Evolutionary conservation across 805 yeast species (phyloP).

Genomic region (Kluyveromyces wickerhamii): DNA sequence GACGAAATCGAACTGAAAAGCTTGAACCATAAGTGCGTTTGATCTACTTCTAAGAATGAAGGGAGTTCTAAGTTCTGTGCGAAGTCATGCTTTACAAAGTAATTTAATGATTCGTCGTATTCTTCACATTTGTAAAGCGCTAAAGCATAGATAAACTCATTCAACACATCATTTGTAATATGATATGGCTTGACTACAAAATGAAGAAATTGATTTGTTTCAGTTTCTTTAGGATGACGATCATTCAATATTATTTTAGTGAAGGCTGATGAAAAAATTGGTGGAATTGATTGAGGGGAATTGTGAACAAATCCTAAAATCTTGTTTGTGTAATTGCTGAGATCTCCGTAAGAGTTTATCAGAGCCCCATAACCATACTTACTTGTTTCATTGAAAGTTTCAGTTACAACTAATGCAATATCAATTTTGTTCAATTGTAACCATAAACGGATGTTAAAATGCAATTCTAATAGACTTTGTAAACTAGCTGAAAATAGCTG

Average conservation of each 20-base stretch:
- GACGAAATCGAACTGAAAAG: conserved; percentile 15
- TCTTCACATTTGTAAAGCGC: conserved; percentile 18
- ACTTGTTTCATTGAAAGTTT: conserved; percentile 15
- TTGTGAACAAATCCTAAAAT: neutral
- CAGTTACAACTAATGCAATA: conserved; percentile 14
- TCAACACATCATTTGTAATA: conserved; percentile 13
- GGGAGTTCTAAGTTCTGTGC: conserved; percentile 17
- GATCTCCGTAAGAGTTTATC: conserved; percentile 19
- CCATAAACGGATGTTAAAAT: conserved; percentile 22
- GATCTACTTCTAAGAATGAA: conserved; percentile 12
- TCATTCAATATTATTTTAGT: conserved; percentile 8
- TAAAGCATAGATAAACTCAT: conserved; percentile 25
- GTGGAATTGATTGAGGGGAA: neutral
- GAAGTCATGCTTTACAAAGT: conserved; percentile 21
- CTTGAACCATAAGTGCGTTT: conserved; percentile 17
- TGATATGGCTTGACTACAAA: conserved; percentile 17
- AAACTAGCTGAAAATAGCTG: conserved; percentile 19
- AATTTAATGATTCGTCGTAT: conserved; percentile 21
- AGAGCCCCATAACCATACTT: conserved; percentile 22
- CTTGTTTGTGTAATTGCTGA: neutral
- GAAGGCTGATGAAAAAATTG: neutral
- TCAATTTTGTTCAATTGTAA: conserved; percentile 21
- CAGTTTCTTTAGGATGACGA: conserved; percentile 6
- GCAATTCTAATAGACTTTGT: conserved; percentile 15
- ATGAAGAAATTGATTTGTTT: conserved; percentile 9